Percentiles rank a stretch among this genome's conserved stretches.
These are phyloP conservation scores for Tripterygium wilfordii DNA, from an alignment of 177 flowering plant genomes.

Conservation along the genomic window DNA sequence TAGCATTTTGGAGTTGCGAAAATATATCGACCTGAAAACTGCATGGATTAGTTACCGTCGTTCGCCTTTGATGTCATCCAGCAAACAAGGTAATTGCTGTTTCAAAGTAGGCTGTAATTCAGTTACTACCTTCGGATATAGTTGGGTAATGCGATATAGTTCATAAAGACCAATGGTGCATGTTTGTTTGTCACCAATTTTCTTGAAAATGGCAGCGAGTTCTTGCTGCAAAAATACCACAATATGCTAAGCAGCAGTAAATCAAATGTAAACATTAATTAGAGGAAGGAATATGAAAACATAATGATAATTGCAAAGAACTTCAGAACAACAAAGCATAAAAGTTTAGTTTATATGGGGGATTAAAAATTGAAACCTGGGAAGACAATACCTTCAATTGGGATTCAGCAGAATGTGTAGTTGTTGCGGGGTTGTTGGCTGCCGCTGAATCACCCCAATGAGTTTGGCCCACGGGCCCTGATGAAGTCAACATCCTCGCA, in stretches of 20 bases:
- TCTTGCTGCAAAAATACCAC: constrained; percentile 85
- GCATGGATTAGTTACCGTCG: too few relatives aligned
- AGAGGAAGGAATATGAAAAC: too few relatives aligned
- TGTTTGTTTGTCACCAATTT: constrained; percentile 98
- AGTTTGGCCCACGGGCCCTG: constrained; percentile 87
- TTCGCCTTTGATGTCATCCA: too few relatives aligned
- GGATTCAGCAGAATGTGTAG: constrained; percentile 89
- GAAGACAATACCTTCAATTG: constrained; percentile 71
- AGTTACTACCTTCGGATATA: constrained; percentile 80
- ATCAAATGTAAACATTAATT: too few relatives aligned
- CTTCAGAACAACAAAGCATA: too few relatives aligned
- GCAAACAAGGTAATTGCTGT: not conserved
- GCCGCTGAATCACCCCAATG: constrained; percentile 95
- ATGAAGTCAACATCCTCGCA: constrained; percentile 92
- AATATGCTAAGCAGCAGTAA: too few relatives aligned
- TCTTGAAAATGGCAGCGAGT: constrained; percentile 96
- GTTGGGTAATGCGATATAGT: constrained; percentile 85
- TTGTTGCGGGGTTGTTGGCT: constrained; percentile 64
- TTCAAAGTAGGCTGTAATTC: too few relatives aligned
- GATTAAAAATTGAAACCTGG: too few relatives aligned
- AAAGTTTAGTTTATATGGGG: too few relatives aligned
- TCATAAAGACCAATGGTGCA: constrained; percentile 91
- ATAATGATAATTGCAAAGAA: too few relatives aligned
- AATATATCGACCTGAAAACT: constrained; percentile 99
- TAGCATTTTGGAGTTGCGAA: constrained; percentile 98